Base-by-base conservation (phyloP, 306 rosid species). In the Carpinus viminea region DNA sequence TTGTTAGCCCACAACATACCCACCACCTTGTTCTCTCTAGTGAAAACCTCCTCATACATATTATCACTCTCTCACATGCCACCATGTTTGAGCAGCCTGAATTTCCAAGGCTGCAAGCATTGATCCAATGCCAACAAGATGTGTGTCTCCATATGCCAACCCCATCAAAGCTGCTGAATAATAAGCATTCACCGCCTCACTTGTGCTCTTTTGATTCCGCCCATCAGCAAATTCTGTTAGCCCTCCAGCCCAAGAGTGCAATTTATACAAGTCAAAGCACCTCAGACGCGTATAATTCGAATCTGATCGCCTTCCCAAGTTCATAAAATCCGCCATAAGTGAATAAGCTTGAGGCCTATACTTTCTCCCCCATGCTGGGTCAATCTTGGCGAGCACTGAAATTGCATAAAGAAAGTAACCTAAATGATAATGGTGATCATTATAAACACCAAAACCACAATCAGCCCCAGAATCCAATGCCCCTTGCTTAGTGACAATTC, bases 191-290 rank as follows among this genome's bases (percentile, higher is more conserved):
- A 38, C 43, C 0, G 43, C 43, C 43, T 38, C 5, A 5, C 43
- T 38, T 3, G 6, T 38, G 43, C 43, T 38, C 43, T 4, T 0
- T 38, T 38, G 43, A 38, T 38, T 38, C 43, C 43, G 43, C 43
- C 43, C 43, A 38, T 38, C 43, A 38, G 0, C 82, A 46, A 88
- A 94, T 75, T 94, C 98, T 15, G 90, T 83, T 68, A 94, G 78
- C 17, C 98, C 97, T 21, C 91, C 88, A 13, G 97, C 97, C 98
- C 98, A 94, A 2, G 98, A 94, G 73, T 94, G 98, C 75, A 94
- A 75, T 50, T 73, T 81, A 36, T 85, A 94, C 4, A 80, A 76
- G 60, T 94, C 98, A 26, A 92, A 94, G 78, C 96, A 89, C 78
- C 98, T 89, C 10, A 92, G 61, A 1, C 90, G 91, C 0, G 98